Evolutionary conservation across 2,329 filamentous ascomycete species (phyloP).

Genomic region (Zopfia rhizophila): DNA sequence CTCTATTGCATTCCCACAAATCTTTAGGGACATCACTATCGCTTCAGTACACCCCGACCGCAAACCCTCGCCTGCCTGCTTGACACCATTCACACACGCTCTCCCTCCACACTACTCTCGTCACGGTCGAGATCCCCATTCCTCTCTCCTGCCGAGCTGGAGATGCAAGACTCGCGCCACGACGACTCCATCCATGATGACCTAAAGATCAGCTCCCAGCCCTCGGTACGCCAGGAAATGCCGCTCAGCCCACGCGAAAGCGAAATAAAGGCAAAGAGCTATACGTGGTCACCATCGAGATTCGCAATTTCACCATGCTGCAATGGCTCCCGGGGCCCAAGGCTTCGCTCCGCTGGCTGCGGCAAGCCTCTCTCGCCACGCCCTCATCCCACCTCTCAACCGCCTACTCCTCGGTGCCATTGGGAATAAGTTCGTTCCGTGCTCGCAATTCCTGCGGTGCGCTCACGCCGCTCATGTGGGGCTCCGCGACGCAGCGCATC

Average conservation of each 20-base stretch:
- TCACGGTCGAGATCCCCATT: slow-evolving; percentile 42
- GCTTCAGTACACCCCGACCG: slow-evolving; percentile 42
- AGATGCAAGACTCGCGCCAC: slow-evolving; percentile 31
- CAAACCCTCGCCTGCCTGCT: slow-evolving; percentile 48
- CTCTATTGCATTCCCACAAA: slow-evolving; percentile 1
- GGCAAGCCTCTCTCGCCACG: slow-evolving; percentile 46
- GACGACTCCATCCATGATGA: slow-evolving; percentile 16
- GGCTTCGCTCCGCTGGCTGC: slow-evolving; percentile 57
- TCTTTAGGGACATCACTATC: slow-evolving; percentile 31
- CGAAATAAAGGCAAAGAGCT: slow-evolving; percentile 22
- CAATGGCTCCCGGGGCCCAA: slow-evolving; percentile 76
- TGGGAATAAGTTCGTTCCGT: slow-evolving; percentile 55
- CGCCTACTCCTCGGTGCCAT: slow-evolving; percentile 40
- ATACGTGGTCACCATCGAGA: slow-evolving; percentile 57
- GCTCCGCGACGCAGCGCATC: slow-evolving; percentile 49
- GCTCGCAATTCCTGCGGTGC: slow-evolving; percentile 12
- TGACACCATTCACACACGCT: slow-evolving; percentile 42
- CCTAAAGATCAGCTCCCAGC: slow-evolving; percentile 7
- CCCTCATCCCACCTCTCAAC: slow-evolving; percentile 17
- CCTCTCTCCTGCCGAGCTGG: slow-evolving; percentile 41
- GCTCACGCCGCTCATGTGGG: slow-evolving; percentile 51
- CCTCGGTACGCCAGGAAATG: slow-evolving; percentile 6
- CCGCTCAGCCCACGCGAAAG: slow-evolving; percentile 22
- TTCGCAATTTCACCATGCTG: slow-evolving; percentile 70
- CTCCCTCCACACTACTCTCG: slow-evolving; percentile 21